Base-by-base conservation (phyloP, 2,329 filamentous ascomycete genomes). In the Balansia obtecta region DNA sequence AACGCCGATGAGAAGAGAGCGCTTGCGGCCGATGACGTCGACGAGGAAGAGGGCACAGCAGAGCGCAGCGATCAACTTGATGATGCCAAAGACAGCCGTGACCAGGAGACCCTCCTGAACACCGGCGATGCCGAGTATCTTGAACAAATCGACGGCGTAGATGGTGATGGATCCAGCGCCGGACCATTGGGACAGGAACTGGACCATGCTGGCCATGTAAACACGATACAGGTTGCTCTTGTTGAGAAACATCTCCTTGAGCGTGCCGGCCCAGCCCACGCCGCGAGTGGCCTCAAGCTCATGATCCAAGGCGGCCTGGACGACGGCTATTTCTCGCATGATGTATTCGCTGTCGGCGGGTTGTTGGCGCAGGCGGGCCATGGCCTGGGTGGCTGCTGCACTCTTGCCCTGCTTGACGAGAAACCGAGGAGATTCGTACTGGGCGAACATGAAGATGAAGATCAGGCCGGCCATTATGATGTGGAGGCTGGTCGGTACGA, bases 381-480 rank as follows among this genome's bases (percentile, higher is more conserved):
- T 74, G 52, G 70, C 73, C 2, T 64, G 55, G n/a, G 72, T 68
- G 4, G 82, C 83, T 58, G 80, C 58, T 52, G 83, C 80, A 8
- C 75, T 61, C 34, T 78, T 72, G 34, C 79, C 79, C 49, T 76
- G 67, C 63, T 85, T 87, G 65, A 87, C 69, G 8, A 88, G 75
- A 66, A 76, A 88, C 10, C 85, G 80, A 0, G 85, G 85, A 0
- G 83, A 86, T 63, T 88, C 85, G 51, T 72, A 73, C 55, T 84
- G 77, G 57, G 85, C 75, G 62, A 86, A 83, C 11, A 80, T 85
- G 13, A 89, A 72, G 50, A 79, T 58, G 60, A 86, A 77, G 61
- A 89, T 88, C 53, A 90, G 66, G 4, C 77, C 77, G 2, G 85
- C 82, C 60, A 90, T 88, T 60, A 88, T 88, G 63, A 91, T 72